phyloP scores from a whole-genome alignment of 2,329 filamentous ascomycete species.

The Ceratocystis cacaofunesta region DNA sequence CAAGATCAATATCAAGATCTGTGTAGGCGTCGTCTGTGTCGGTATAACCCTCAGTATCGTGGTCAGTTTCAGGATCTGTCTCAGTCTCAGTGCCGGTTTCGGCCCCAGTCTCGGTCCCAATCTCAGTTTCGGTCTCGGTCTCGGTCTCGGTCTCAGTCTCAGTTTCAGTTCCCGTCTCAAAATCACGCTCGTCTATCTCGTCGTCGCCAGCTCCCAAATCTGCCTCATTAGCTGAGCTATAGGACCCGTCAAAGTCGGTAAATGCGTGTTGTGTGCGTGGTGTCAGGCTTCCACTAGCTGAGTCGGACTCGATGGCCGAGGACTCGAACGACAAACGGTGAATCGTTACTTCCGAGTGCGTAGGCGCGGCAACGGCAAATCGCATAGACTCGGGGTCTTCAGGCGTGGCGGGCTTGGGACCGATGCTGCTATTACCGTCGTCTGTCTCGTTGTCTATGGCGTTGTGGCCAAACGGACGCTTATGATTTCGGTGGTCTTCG shows the following conservation, averaged over 20 bases:
- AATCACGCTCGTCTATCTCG: neutral
- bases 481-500: slow-evolving; percentile 9
- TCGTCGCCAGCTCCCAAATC: neutral
- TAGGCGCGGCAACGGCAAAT: neutral
- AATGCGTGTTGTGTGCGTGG: slow-evolving; percentile 12
- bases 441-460: neutral
- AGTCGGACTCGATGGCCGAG: slow-evolving; percentile 4
- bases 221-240: neutral
- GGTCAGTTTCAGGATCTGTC: neutral
- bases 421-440: neutral
- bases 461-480: neutral
- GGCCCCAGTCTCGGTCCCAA: neutral
- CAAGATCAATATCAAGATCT: slow-evolving; percentile 6
- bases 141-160: neutral
- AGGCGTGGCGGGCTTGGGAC: slow-evolving; percentile 3
- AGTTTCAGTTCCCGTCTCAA: neutral
- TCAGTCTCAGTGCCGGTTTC: neutral
- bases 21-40: slow-evolving; percentile 5
- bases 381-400: slow-evolving; percentile 8
- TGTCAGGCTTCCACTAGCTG: slow-evolving; percentile 7
- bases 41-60: neutral
- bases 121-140: neutral
- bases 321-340: slow-evolving; percentile 3
- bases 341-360: slow-evolving; percentile 7
- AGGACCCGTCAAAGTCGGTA: slow-evolving; percentile 10